Conservation (phyloP, 495 filamentous ascomycete genomes). For the Trypethelium eluteriae region DNA sequence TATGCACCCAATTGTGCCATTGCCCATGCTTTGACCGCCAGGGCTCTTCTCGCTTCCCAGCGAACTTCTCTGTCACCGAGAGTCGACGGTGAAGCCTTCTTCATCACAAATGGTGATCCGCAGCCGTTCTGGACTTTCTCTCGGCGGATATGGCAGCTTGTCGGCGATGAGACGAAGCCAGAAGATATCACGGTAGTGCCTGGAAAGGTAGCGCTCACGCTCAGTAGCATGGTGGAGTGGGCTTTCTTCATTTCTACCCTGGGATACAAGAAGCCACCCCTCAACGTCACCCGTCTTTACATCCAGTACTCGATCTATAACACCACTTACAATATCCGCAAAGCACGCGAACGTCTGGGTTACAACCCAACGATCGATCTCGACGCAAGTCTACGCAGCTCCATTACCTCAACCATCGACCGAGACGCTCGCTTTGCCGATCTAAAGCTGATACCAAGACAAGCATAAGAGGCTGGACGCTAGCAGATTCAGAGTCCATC, state of each 20-base stretch:
- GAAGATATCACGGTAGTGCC: constrained; percentile 61
- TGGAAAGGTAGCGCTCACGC: constrained; percentile 50
- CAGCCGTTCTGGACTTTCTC: constrained; percentile 95
- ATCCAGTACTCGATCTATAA: constrained; percentile 76
- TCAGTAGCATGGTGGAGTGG: constrained; percentile 64
- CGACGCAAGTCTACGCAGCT: not conserved
- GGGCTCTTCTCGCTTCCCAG: constrained; percentile 17
- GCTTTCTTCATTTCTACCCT: constrained; percentile 49
- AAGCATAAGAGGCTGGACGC: not conserved
- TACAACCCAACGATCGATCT: constrained; percentile 39
- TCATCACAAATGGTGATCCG: constrained; percentile 87
- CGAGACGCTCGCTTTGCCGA: not conserved
- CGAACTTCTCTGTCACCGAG: too few relatives aligned
- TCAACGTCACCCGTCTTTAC: constrained; percentile 63
- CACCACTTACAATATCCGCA: constrained; percentile 72
- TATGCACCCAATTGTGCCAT: constrained; percentile 15
- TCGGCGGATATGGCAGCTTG: constrained; percentile 61
- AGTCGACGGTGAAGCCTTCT: constrained; percentile 90
- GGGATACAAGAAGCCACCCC: constrained; percentile 50
- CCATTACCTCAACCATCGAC: not conserved
- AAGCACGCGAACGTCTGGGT: constrained; percentile 69
- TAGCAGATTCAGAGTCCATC: not conserved
- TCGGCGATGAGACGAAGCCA: constrained; percentile 31
- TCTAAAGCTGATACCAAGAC: not conserved
- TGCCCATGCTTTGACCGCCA: constrained; percentile 18